A percentile compares a stretch with the other conserved stretches of the same genome.
phyloP scores from a whole-genome alignment of 176 grass and related monocot species.

The Carex littledalei region DNA sequence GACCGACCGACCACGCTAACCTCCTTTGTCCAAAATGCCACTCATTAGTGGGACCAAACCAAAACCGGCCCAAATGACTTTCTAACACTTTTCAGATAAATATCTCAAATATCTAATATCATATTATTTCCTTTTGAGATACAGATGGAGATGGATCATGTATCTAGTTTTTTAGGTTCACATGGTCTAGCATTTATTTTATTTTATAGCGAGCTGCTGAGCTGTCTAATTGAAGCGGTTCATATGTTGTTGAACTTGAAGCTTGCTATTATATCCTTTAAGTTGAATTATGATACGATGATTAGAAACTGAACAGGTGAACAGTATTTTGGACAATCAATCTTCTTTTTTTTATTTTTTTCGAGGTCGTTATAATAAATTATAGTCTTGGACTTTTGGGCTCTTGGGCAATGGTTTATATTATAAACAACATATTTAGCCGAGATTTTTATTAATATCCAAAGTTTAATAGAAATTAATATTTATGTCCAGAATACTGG shows the following conservation, averaged over 20 bases:
- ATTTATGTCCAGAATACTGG: no score
- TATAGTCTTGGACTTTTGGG: background rate
- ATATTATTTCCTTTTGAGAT: background rate
- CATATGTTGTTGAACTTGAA: no score
- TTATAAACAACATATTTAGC: background rate
- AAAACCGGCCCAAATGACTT: background rate
- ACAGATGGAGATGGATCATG: background rate
- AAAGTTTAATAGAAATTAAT: no score
- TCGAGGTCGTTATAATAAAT: background rate
- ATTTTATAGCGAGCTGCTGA: background rate
- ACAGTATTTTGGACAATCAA: background rate
- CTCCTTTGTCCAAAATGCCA: background rate
- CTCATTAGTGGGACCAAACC: constrained; percentile 2
- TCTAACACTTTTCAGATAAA: background rate
- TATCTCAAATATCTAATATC: background rate
- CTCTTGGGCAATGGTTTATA: background rate
- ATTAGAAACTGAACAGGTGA: background rate
- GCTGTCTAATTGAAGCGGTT: background rate
- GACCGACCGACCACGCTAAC: constrained; percentile 2
- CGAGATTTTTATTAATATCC: no score
- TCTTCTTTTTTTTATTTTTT: background rate
- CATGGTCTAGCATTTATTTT: background rate
- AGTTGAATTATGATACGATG: background rate
- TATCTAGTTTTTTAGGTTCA: background rate
- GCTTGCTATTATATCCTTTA: background rate